Evolutionary conservation across 495 filamentous ascomycete species (phyloP), one percentile per base, ranked within the genome.

Genomic region (Penicillium odoratum): DNA sequence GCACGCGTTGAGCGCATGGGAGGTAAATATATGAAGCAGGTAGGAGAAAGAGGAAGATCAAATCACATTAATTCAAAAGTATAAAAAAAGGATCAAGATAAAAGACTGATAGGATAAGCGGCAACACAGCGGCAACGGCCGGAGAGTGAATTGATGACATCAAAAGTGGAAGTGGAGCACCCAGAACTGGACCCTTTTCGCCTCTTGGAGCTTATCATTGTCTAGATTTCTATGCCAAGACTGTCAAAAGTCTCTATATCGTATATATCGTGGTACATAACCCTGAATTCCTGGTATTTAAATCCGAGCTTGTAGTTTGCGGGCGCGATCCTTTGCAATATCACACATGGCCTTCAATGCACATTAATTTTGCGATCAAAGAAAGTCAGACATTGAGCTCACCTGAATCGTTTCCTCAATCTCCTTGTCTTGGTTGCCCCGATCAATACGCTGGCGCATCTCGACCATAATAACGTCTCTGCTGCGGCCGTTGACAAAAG

Each of bases 401-500:
- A 94, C 91, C 82, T 88, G 81, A 56, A 97, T 90, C 25, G 82
- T 91, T 63, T 88, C 91, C 59, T 69, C 68, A 60, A 90, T 82
- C 72, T 97, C 94, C 13, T 69, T 73, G 53, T 83, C 77, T 33
- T 83, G 67, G 72, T 95, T 81, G 8, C 81, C 84, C 55, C 86
- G 78, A 16, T 78, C 82, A 69, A 96, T 96, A 56, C 94, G 80
- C 58, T 77, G 66, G 51, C 83, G 78, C 90, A 97, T 97, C 70
- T 97, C 89, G 55, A 83, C 80, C 88, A 97, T 89, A 42, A 98
- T 88, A 55, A 82, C 79, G 21, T 77, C 75, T 45, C 91, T 79
- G 56, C 79, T 76, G 59, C 92, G 81, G 18, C 92, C 92, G 74
- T 96, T 92, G 53, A 97, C 94, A 74, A 95, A 98, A 7, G 91